Conservation (phyloP, 2,329 filamentous ascomycete species). For the Fusarium temperatum region DNA sequence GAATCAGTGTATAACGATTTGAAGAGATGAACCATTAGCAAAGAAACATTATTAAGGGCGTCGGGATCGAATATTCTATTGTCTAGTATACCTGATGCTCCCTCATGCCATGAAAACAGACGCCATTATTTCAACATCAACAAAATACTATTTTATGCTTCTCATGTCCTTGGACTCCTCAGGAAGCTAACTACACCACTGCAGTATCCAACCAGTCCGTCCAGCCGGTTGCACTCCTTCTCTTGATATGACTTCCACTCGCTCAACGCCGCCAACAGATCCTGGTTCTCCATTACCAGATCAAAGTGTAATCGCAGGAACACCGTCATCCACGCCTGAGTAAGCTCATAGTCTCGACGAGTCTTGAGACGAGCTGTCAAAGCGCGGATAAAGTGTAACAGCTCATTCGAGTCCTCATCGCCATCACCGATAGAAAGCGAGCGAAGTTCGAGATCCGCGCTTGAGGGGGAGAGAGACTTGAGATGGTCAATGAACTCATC, state of each 20-base stretch:
- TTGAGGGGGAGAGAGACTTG: conserved; percentile 81
- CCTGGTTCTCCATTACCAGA: conserved; percentile 59
- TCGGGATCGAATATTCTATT: conserved; percentile 14
- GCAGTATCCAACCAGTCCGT: conserved; percentile 85
- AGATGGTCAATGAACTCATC: conserved; percentile 78
- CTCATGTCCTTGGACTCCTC: conserved; percentile 66
- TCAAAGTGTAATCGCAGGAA: conserved; percentile 83
- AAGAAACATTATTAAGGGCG: neutral
- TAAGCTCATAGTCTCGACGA: conserved; percentile 88
- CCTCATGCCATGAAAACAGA: conserved; percentile 15
- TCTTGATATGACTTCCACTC: conserved; percentile 79
- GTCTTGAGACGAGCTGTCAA: conserved; percentile 75
- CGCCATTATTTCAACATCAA: conserved; percentile 14
- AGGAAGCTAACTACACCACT: conserved; percentile 86
- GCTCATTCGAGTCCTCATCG: conserved; percentile 69
- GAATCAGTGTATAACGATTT: conserved; percentile 10
- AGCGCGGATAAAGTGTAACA: conserved; percentile 82
- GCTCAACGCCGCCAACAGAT: conserved; percentile 66
- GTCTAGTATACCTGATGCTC: conserved; percentile 10
- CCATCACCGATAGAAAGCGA: conserved; percentile 68
- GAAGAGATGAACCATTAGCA: conserved; percentile 20
- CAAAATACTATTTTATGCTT: neutral
- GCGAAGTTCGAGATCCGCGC: conserved; percentile 89
- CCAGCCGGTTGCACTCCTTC: conserved; percentile 74
- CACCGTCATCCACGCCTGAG: conserved; percentile 97